Evolutionary conservation across 768 basidiomycete species (phyloP).

Genomic region (Termitomyces sp.): DNA sequence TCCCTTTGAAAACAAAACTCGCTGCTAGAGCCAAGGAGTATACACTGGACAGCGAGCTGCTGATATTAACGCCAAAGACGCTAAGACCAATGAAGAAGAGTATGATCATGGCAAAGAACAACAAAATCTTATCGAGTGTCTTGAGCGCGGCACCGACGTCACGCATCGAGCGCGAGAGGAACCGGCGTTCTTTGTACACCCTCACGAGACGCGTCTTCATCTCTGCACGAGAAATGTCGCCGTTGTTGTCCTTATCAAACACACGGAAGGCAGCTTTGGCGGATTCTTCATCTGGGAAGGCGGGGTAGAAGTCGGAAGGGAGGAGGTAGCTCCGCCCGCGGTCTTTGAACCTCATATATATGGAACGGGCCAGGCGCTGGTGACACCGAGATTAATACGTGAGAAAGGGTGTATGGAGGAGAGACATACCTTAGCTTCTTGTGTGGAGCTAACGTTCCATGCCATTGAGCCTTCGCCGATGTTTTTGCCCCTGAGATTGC

Average conservation of each 20-base stretch:
- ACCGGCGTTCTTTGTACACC: constrained; percentile 76
- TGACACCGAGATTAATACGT: not conserved
- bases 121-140: constrained; percentile 60
- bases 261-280: constrained; percentile 70
- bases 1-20: constrained; percentile 78
- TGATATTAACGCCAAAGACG: constrained; percentile 66
- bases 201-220: constrained; percentile 65
- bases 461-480: constrained; percentile 38
- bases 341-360: constrained; percentile 60
- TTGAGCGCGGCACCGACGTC: constrained; percentile 67
- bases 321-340: constrained; percentile 56
- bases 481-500: constrained; percentile 56
- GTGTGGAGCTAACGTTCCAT: constrained; percentile 53
- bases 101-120: constrained; percentile 59
- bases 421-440: constrained; percentile 60
- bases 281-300: constrained; percentile 52
- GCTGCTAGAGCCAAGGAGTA: constrained; percentile 71
- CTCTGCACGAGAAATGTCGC: constrained; percentile 73
- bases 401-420: not conserved
- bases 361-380: constrained; percentile 66
- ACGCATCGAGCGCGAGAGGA: constrained; percentile 71
- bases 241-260: constrained; percentile 75
- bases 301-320: constrained; percentile 68
- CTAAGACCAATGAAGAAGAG: constrained; percentile 73
- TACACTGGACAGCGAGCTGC: constrained; percentile 64